Base-by-base conservation (phyloP, 2,329 filamentous ascomycete species). In the Amphichorda felina region DNA sequence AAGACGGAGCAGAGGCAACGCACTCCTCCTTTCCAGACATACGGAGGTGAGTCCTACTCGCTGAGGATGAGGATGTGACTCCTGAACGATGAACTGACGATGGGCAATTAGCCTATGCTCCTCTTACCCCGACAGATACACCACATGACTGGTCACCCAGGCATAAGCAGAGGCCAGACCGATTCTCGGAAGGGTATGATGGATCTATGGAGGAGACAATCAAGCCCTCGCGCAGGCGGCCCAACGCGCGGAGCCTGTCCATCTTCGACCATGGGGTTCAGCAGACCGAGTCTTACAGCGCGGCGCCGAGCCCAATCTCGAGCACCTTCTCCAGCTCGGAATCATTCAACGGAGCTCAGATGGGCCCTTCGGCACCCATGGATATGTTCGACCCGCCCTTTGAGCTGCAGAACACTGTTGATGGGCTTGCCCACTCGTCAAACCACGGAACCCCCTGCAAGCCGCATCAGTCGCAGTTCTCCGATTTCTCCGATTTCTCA, bases 131-230 rank as follows among this genome's bases (percentile, higher is more conserved):
- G 36, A 71, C 70, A 47, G 72, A 75, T 35, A 82, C 76, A 15
- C 78, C 79, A 30, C 65, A 68, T 41, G 57, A 68, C 41, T 57
- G 60, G 34, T 46, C 59, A 29, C 47, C 53, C 30, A 67, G 68
- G 55, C 57, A 63, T 26, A 51, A 60, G 32, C 43, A 54, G 13
- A 54, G 56, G 4, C 60, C 61, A 3, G 60, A 54, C 44, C 56
- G 79, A 36, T 80, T 80, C 48, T 53, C 66, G 3, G 72, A 78
- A 18, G 66, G 64, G 31, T 77, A 76, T 43, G 75, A 80, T 46
- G 73, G 75, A 53, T 77, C 73, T 11, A 74, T 77, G 69, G 74
- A 79, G 48, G 73, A 77, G 53, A 79, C 75, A 0, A 64, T 79
- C 45, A 79, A 77, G 56, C 74, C 75, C 5, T 48, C 54, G 11